Evolutionary conservation across 73 alveolate genomes (phyloP).

Genomic region (Tetrahymena borealis): DNA sequence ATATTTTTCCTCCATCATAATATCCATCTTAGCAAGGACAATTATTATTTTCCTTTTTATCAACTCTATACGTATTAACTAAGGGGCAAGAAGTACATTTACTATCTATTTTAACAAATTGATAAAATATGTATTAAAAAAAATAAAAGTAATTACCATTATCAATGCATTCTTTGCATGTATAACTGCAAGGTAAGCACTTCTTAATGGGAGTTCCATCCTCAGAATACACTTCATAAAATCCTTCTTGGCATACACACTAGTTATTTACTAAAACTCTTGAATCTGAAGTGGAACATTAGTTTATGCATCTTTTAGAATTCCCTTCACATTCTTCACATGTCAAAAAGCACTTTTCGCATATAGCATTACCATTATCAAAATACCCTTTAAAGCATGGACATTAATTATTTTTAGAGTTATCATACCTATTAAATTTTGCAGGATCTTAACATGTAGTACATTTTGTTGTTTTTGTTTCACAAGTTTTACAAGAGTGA

Average conservation of each 20-base stretch:
- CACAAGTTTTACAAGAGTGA: neutral
- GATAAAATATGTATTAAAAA: neutral
- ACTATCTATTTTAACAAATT: neutral
- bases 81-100: neutral
- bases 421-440: neutral
- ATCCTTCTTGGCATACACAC: neutral
- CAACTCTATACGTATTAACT: neutral
- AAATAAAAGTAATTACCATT: neutral
- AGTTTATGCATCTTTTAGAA: neutral
- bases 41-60: neutral
- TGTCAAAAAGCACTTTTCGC: neutral
- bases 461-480: neutral
- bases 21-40: neutral
- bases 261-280: neutral
- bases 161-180: neutral
- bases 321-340: neutral
- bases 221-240: neutral
- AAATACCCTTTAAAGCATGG: neutral
- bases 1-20: neutral
- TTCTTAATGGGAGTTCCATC: neutral
- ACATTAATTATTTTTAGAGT: neutral
- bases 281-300: neutral
- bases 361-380: neutral
- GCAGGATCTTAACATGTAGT: neutral
- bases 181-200: neutral